Base-by-base conservation (phyloP, 768 basidiomycete species). In the Lenzites betulinus region DNA sequence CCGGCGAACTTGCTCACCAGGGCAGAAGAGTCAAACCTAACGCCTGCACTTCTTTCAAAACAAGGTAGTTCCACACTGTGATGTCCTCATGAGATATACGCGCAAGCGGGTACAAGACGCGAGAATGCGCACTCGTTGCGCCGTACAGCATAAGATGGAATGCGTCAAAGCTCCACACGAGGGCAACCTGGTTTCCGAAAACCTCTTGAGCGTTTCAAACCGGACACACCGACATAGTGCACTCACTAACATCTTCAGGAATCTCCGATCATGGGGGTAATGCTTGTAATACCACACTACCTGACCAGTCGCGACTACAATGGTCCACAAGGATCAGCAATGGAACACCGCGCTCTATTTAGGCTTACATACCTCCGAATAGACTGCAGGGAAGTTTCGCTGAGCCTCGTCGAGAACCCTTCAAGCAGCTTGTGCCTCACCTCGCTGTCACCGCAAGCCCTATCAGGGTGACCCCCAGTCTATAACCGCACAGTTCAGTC, bases 241-340 rank as follows among this genome's bases (percentile, higher is more conserved):
- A 23, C 54, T 15, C 16, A 61, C 60, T 18, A 61, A 47, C 33
- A 39, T 38, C 26, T 51, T 55, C 41, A 61, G 25, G 44, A 49
- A 62, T 15, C 36, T 53, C 51, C 60, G 33, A 48, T 62, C 60
- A 7, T 23, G 43, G 11, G 60, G 60, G 16, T 62, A 62, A 7
- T 52, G 54, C 51, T 22, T 57, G 60, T 52, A 57, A 38, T 62
- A 62, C 60, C 60, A 62, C 20, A 33, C 20, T 8, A 36, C 53
- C 25, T 60, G 59, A 1, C 46, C 52, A 25, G 52, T 54, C 15
- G 59, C 39, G 25, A 60, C 59, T 60, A 22, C 1, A n/a, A 26
- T 5, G 8, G 8, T 6, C 12, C 41, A 41, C 33, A 41, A 1
- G 3, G 13, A 52, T 33, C 12, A 30, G 51, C 15, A 26, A 33